Evolutionary conservation across 306 rosid species (phyloP).

Genomic region (Fragaria ananassa): DNA sequence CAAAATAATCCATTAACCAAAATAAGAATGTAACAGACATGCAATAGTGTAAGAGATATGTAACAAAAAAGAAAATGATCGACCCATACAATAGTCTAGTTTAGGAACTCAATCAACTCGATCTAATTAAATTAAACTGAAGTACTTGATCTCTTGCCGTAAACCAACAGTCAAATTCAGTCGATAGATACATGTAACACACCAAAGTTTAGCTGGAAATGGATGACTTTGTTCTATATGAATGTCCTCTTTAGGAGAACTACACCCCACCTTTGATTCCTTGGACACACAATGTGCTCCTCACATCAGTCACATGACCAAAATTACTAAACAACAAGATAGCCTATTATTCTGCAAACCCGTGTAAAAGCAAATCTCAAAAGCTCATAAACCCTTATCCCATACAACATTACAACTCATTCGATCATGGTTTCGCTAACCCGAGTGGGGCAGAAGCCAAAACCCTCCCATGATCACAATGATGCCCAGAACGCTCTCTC

Average conservation of each 20-base stretch:
- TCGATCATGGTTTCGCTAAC: neutral
- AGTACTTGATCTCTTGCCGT: no score
- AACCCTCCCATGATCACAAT: neutral
- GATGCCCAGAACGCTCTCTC: neutral
- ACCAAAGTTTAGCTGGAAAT: no score
- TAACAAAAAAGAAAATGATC: no score
- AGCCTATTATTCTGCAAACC: neutral
- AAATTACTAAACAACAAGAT: neutral
- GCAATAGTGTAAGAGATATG: no score
- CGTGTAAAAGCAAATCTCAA: neutral
- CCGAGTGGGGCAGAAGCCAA: neutral
- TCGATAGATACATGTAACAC: no score
- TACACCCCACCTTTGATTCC: neutral
- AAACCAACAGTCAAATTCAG: no score
- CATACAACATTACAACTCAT: constrained; percentile 3
- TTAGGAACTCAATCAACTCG: no score
- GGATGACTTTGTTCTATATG: neutral
- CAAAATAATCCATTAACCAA: no score
- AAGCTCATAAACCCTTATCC: neutral
- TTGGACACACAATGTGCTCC: neutral
- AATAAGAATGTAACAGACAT: no score
- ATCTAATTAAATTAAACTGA: no score
- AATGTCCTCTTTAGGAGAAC: neutral
- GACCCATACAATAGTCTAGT: no score
- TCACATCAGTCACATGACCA: neutral